Percentiles rank a stretch among this genome's conserved stretches.
Evolutionary conservation across 768 basidiomycete genomes (phyloP).

Genomic region (Sutorius australiensis): DNA sequence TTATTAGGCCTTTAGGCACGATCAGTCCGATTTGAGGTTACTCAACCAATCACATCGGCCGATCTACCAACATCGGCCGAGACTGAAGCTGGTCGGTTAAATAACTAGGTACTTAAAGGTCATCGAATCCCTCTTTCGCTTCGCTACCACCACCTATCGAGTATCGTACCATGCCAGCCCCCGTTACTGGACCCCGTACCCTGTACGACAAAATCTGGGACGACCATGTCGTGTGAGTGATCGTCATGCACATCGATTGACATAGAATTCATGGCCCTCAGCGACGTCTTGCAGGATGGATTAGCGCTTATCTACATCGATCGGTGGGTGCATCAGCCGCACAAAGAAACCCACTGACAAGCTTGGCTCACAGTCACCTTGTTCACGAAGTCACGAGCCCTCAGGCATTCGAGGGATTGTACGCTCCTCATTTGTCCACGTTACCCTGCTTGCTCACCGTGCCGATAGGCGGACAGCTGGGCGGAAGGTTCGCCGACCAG

Average conservation of each 20-base stretch:
- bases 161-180: conserved; percentile 46
- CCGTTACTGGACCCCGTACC: conserved; percentile 68
- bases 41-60: conserved; percentile 7
- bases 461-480: conserved; percentile 60
- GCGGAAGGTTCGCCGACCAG: conserved; percentile 75
- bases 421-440: conserved; percentile 24
- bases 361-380: conserved; percentile 38
- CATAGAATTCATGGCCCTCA: conserved; percentile 28
- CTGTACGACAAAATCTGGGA: conserved; percentile 99
- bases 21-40: background rate
- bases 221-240: conserved; percentile 84
- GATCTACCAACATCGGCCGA: conserved; percentile 15
- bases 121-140: background rate
- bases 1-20: background rate
- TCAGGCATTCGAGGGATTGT: conserved; percentile 88
- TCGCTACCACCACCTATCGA: background rate
- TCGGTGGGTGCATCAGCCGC: conserved; percentile 42
- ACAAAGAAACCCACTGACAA: background rate
- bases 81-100: background rate
- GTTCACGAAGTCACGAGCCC: conserved; percentile 95
- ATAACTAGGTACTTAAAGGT: background rate
- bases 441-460: conserved; percentile 10
- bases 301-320: conserved; percentile 82
- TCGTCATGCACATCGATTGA: conserved; percentile 4
- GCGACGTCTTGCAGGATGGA: conserved; percentile 71